Base-by-base conservation (phyloP, 2,329 filamentous ascomycete species). In the Sporothrix curviconia region DNA sequence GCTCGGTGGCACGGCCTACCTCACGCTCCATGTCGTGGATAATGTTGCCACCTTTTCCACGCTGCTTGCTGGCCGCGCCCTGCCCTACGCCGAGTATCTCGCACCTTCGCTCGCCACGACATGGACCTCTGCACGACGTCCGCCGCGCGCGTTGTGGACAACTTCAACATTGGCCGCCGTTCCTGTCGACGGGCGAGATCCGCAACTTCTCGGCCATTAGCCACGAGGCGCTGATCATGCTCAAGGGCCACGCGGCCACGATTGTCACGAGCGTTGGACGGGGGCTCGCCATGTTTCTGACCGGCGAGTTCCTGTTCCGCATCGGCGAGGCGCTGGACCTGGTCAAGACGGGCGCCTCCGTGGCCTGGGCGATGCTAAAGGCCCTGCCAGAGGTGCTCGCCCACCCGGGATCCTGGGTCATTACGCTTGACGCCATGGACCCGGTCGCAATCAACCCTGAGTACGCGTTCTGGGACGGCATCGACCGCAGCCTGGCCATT, bases 161-260 rank as follows among this genome's bases (percentile, higher is more conserved):
- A 76, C 55, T 71, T 82, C 22, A 71, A 76, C 47, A 74, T 76
- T 46, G 76, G 84, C 34, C 79, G 28, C 76, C 78, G 1, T 70
- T 78, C 54, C 73, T 80, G 22, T 76, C 78, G 1, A 66, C 71
- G 4, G 75, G 81, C 2, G 87, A 91, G 66, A 81, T 91, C 56
- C 86, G 86, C 52, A 84, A 86, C 65, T 92, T 92, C 65, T 92
- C 88, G 0, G 84, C 87, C 44, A 75, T 88, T 63, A 90, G 87
- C 58, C 88, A 91, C 66, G 82, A 85, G 59, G 85, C 88, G 8
- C 72, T 91, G 34, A 74, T 83, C 40, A 70, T 76, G 4, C 74
- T 90, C 58, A 84, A 88, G 66, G 71, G 71, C 32, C 74, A 81
- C 32, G 69, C 86, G 30, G 66, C 68, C 4, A 64, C 69, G 11